Percentiles rank a stretch among this genome's conserved stretches.
phyloP scores from a whole-genome alignment of 202 grass and related monocot species.

The Zoysia matrella region DNA sequence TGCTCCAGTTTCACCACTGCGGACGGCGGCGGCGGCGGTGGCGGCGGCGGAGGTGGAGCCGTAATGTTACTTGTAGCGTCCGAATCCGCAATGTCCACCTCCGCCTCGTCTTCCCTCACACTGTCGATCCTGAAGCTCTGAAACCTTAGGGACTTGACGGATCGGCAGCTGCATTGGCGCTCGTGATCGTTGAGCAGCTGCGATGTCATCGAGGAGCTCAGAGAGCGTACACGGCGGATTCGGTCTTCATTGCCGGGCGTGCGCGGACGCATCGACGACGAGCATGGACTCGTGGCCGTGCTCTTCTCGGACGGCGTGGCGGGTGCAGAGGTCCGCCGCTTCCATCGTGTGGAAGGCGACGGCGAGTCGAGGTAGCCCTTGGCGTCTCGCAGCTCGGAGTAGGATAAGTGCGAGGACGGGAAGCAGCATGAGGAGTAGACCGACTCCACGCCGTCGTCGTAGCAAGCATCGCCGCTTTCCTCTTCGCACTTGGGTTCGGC shows the following conservation, averaged over 20 bases:
- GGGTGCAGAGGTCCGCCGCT: constrained; percentile 44
- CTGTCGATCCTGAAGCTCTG: neutral
- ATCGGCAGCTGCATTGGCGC: constrained; percentile 8
- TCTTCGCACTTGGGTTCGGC: constrained; percentile 10
- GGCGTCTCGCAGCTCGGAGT: constrained; percentile 48
- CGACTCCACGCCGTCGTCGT: constrained; percentile 51
- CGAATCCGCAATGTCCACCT: neutral
- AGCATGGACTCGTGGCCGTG: constrained; percentile 1
- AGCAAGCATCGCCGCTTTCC: constrained; percentile 31
- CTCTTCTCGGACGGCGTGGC: constrained; percentile 38
- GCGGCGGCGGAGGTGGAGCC: constrained; percentile 18
- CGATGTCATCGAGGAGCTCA: constrained; percentile 42
- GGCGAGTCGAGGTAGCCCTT: constrained; percentile 44
- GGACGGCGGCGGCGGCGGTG: neutral
- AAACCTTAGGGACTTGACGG: constrained; percentile 22
- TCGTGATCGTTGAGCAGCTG: constrained; percentile 21
- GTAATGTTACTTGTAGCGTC: constrained; percentile 3
- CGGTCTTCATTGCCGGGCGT: constrained; percentile 32
- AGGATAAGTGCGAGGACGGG: constrained; percentile 51
- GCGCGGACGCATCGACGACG: constrained; percentile 28
- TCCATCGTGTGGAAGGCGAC: constrained; percentile 40
- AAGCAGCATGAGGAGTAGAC: constrained; percentile 72
- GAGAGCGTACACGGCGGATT: constrained; percentile 20
- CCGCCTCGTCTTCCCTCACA: constrained; percentile 11
- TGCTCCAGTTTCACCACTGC: neutral